Conservation (phyloP, 2,329 filamentous ascomycete species). For the Trichophyton benhamiae region DNA sequence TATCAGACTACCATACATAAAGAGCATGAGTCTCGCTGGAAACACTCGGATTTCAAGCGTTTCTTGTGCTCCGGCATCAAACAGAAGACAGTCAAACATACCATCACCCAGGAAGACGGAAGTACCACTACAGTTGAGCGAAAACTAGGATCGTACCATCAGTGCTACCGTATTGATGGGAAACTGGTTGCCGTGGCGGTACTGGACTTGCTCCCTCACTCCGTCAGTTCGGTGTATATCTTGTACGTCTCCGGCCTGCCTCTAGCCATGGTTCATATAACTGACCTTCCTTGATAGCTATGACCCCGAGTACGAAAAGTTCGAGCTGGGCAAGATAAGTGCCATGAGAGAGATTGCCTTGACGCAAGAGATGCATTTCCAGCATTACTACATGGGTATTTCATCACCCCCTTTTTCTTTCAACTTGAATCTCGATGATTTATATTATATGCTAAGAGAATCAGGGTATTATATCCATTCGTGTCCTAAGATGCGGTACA, state of each 20-base stretch:
- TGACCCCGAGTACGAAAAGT: conserved; percentile 48
- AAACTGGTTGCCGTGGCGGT: conserved; percentile 38
- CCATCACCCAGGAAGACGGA: conserved; percentile 4
- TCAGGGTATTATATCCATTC: conserved; percentile 51
- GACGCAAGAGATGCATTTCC: conserved; percentile 42
- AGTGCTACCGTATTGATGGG: conserved; percentile 40
- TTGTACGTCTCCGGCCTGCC: conserved; percentile 26
- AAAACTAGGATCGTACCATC: conserved; percentile 39
- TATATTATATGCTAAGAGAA: background rate
- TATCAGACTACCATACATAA: conserved; percentile 38
- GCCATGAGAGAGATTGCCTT: conserved; percentile 49
- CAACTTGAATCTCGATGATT: too few relatives aligned
- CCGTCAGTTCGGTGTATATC: conserved; percentile 40
- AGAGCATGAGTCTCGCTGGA: conserved; percentile 34
- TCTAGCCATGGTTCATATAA: background rate
- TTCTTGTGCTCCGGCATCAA: conserved; percentile 38
- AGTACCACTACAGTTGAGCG: conserved; percentile 23
- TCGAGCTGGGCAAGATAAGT: conserved; percentile 51
- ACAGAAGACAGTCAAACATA: conserved; percentile 25
- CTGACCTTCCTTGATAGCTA: conserved; percentile 31
- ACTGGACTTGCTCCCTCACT: conserved; percentile 35
- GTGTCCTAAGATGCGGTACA: conserved; percentile 42
- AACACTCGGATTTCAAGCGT: conserved; percentile 33
- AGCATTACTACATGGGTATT: conserved; percentile 53
- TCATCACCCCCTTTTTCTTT: too few relatives aligned